Conservation (phyloP, 2,329 filamentous ascomycete species). For the Epichloe sp. region DNA sequence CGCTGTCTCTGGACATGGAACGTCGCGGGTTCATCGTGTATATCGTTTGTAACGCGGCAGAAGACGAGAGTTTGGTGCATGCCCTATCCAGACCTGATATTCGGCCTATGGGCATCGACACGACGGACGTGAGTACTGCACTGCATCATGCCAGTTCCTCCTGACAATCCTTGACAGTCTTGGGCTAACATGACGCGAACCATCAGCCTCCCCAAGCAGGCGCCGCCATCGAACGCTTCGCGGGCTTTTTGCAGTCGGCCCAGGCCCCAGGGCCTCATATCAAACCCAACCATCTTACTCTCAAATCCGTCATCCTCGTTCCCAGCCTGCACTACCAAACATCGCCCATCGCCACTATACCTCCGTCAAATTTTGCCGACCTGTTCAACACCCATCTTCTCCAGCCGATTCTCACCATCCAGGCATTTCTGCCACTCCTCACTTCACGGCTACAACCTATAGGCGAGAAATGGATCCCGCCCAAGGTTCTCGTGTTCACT, state of each 20-base stretch:
- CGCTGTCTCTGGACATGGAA: constrained; percentile 76
- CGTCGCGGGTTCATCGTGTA: constrained; percentile 88
- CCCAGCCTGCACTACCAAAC: constrained; percentile 70
- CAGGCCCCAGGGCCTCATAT: constrained; percentile 67
- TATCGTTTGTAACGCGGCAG: constrained; percentile 69
- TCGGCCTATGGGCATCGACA: constrained; percentile 67
- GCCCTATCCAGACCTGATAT: constrained; percentile 70
- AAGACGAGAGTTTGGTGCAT: constrained; percentile 72
- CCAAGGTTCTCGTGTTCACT: constrained; percentile 63
- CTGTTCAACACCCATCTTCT: constrained; percentile 86
- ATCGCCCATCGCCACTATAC: constrained; percentile 73
- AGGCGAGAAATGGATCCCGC: constrained; percentile 36
- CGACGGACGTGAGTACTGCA: constrained; percentile 52
- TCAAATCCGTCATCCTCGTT: constrained; percentile 72
- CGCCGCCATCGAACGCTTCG: constrained; percentile 59
- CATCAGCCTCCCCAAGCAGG: constrained; percentile 52
- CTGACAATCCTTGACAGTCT: constrained; percentile 1
- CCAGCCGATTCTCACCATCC: constrained; percentile 76
- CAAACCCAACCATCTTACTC: constrained; percentile 58
- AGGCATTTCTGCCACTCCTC: constrained; percentile 75
- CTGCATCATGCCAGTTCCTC: not conserved
- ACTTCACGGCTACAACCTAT: constrained; percentile 45
- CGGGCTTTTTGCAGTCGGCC: constrained; percentile 55
- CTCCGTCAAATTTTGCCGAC: constrained; percentile 73
- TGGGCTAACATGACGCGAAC: not conserved